phyloP scores from a whole-genome alignment of 805 yeast genomes.

The Cyberlindnera veronae region DNA sequence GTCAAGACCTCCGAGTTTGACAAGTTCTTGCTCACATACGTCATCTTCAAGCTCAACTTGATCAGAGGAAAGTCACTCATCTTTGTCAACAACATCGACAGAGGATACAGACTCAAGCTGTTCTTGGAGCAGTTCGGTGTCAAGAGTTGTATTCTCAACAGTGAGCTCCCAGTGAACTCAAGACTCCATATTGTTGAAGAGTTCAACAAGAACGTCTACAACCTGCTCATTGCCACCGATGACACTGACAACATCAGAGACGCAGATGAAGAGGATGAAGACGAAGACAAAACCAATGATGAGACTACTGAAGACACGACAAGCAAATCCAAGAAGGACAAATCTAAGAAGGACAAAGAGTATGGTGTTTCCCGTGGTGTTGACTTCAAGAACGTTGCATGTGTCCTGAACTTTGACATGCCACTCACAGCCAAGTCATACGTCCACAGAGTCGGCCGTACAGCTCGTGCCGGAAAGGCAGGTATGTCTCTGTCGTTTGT shows the following conservation, averaged over 20 bases:
- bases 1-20: conserved; percentile 87
- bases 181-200: conserved; percentile 94
- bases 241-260: conserved; percentile 64
- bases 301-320: conserved; percentile 1
- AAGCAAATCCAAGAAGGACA: conserved; percentile 20
- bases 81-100: conserved; percentile 90
- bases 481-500: conserved; percentile 95
- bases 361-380: conserved; percentile 97
- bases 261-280: conserved; percentile 41
- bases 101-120: conserved; percentile 88
- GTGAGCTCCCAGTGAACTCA: conserved; percentile 90
- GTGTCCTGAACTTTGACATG: conserved; percentile 92
- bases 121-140: conserved; percentile 95
- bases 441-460: conserved; percentile 92
- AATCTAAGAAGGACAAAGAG: conserved; percentile 57
- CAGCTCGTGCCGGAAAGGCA: conserved; percentile 94
- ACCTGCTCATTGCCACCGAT: conserved; percentile 90
- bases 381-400: conserved; percentile 93
- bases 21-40: conserved; percentile 86
- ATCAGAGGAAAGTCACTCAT: conserved; percentile 88
- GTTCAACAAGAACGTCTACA: conserved; percentile 85
- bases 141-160: conserved; percentile 79
- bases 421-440: conserved; percentile 88
- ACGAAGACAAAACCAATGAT: conserved; percentile 14
- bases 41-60: conserved; percentile 81